Conservation (phyloP, 345 rosid species). For the Pelargonium nanum region DNA sequence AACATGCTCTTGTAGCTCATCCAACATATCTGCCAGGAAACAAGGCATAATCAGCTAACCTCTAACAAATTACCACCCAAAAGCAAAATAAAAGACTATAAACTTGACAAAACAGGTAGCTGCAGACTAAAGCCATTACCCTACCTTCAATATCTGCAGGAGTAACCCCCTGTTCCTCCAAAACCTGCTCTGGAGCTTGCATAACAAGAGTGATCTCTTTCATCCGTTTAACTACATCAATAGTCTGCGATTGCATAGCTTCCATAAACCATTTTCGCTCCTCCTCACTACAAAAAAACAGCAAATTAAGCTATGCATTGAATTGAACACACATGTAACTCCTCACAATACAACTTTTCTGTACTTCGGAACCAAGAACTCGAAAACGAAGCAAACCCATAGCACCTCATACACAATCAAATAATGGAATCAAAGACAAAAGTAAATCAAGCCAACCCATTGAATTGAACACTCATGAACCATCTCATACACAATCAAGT, state of each 20-base stretch:
- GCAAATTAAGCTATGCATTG: not conserved
- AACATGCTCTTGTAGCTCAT: constrained; percentile 61
- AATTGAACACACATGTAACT: not conserved
- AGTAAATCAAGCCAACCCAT: not conserved
- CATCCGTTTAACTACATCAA: constrained; percentile 75
- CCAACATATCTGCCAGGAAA: constrained; percentile 45
- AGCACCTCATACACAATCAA: not conserved
- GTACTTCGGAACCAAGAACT: not conserved
- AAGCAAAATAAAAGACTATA: not conserved
- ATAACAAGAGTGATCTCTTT: constrained; percentile 74
- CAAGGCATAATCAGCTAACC: not conserved
- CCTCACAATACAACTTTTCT: not conserved
- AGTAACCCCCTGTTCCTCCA: constrained; percentile 73
- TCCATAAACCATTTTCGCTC: constrained; percentile 90
- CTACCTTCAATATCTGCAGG: constrained; percentile 65
- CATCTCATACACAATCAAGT: not conserved
- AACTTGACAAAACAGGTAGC: not conserved
- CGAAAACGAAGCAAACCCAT: not conserved
- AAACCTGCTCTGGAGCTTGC: constrained; percentile 54
- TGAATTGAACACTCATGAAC: not conserved
- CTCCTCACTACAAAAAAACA: constrained; percentile 48
- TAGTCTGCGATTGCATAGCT: constrained; percentile 74
- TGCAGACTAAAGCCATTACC: not conserved
- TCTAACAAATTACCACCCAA: not conserved
- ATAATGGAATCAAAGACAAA: not conserved